These are phyloP conservation scores for Centrapalus pauciflorus DNA, from an alignment of 129 eudicot species.

Conservation along the genomic window DNA sequence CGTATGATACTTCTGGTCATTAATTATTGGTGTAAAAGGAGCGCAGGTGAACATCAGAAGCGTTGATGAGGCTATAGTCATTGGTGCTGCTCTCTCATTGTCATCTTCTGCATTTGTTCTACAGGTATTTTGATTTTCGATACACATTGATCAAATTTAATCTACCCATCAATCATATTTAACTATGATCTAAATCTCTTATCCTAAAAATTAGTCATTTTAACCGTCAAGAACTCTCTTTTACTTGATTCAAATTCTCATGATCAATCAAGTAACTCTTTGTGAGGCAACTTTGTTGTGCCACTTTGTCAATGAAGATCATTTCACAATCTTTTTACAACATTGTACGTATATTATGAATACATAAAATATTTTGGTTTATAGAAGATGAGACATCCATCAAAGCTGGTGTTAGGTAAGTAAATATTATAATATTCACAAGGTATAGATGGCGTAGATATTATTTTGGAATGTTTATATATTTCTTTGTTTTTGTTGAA, in stretches of 20 bases:
- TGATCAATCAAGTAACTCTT: too few relatives aligned
- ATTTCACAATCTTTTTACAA: too few relatives aligned
- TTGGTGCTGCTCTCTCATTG: conserved; percentile 93
- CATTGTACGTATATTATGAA: neutral
- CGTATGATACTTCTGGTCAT: conserved; percentile 1
- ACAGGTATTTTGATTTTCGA: conserved; percentile 52
- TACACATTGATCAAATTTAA: neutral
- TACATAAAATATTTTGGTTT: neutral
- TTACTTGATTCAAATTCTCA: too few relatives aligned
- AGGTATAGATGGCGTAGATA: neutral
- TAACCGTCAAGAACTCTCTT: too few relatives aligned
- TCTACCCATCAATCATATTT: too few relatives aligned
- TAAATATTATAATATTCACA: neutral
- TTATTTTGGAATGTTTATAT: neutral
- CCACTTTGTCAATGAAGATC: too few relatives aligned
- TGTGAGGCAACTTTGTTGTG: too few relatives aligned
- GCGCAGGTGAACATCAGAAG: conserved; percentile 91
- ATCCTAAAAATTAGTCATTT: too few relatives aligned
- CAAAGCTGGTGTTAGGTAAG: neutral
- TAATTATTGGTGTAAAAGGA: conserved; percentile 20
- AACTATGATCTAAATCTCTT: too few relatives aligned
- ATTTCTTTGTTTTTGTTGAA: neutral
- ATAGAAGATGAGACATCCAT: neutral
- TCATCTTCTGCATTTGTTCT: conserved; percentile 98
- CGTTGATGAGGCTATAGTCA: conserved; percentile 90